Conservation (phyloP, 805 yeast genomes). For the Yueomyces sinensis region DNA sequence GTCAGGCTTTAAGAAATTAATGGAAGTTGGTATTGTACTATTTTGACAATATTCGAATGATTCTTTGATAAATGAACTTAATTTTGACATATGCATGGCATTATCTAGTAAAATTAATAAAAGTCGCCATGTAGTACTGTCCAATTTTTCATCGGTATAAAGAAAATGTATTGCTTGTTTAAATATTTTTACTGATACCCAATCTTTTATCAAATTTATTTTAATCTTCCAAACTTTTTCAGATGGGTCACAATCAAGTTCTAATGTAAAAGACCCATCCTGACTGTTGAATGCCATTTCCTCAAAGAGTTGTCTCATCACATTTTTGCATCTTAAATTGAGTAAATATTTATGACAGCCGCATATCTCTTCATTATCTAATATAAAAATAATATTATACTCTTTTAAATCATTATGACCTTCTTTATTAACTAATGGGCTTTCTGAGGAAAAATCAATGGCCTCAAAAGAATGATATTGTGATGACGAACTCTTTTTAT, state of each 20-base stretch:
- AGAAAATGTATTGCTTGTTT: slow-evolving; percentile 9
- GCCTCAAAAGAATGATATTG: neutral
- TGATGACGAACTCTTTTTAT: neutral
- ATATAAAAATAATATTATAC: slow-evolving; percentile 11
- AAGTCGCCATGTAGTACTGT: slow-evolving; percentile 3
- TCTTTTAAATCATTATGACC: neutral
- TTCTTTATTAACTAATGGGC: neutral
- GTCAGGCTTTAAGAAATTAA: slow-evolving; percentile 21
- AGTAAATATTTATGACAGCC: slow-evolving; percentile 16
- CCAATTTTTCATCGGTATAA: slow-evolving; percentile 16
- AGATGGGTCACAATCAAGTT: neutral
- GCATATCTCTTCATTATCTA: slow-evolving; percentile 4
- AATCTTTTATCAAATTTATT: slow-evolving; percentile 1
- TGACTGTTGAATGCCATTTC: slow-evolving; percentile 1
- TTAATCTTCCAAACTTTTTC: slow-evolving; percentile 2
- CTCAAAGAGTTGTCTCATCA: slow-evolving; percentile 3
- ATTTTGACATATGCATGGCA: slow-evolving; percentile 9
- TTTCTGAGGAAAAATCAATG: neutral
- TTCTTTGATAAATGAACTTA: slow-evolving; percentile 3
- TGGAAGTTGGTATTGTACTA: neutral
- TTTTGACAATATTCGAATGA: slow-evolving; percentile 1
- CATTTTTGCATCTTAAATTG: slow-evolving; percentile 6
- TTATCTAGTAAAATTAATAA: slow-evolving; percentile 9
- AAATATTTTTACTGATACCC: slow-evolving; percentile 1
- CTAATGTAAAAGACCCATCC: slow-evolving; percentile 2